Conservation (phyloP, 495 filamentous ascomycete genomes). For the Bombardia bombarda region DNA sequence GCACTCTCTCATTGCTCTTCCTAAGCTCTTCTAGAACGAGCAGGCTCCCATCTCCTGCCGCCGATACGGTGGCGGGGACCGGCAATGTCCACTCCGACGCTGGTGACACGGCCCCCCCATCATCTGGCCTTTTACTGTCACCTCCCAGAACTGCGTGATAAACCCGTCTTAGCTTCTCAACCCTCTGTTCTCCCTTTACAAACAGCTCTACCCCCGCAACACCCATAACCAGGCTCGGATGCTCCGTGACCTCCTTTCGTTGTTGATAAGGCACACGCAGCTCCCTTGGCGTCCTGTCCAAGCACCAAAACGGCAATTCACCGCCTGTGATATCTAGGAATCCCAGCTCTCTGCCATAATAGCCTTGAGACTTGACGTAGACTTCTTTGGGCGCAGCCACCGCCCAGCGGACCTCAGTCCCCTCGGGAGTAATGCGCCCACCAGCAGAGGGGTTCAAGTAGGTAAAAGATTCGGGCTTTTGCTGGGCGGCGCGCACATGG, state of each 20-base stretch:
- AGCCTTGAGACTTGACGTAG: neutral
- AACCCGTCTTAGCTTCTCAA: slow-evolving; percentile 38
- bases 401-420: slow-evolving; percentile 39
- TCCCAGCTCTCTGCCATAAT: slow-evolving; percentile 5
- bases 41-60: too few species aligned
- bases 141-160: slow-evolving; percentile 42
- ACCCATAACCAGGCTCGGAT: slow-evolving; percentile 38
- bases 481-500: slow-evolving; percentile 13
- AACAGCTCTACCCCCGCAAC: slow-evolving; percentile 33
- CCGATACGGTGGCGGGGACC: too few species aligned
- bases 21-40: too few species aligned
- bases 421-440: slow-evolving; percentile 36
- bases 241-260: slow-evolving; percentile 19
- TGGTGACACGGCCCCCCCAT: too few species aligned
- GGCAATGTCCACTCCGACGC: too few species aligned
- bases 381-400: slow-evolving; percentile 32
- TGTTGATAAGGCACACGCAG: slow-evolving; percentile 33
- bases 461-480: slow-evolving; percentile 27
- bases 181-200: slow-evolving; percentile 35
- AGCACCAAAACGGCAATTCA: slow-evolving; percentile 48
- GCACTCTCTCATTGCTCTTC: too few species aligned
- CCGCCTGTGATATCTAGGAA: slow-evolving; percentile 7
- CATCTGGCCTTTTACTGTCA: too few species aligned
- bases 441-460: slow-evolving; percentile 36
- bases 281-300: slow-evolving; percentile 42